phyloP scores from a whole-genome alignment of 306 rosid genomes.

The Cucurbita pepo region DNA sequence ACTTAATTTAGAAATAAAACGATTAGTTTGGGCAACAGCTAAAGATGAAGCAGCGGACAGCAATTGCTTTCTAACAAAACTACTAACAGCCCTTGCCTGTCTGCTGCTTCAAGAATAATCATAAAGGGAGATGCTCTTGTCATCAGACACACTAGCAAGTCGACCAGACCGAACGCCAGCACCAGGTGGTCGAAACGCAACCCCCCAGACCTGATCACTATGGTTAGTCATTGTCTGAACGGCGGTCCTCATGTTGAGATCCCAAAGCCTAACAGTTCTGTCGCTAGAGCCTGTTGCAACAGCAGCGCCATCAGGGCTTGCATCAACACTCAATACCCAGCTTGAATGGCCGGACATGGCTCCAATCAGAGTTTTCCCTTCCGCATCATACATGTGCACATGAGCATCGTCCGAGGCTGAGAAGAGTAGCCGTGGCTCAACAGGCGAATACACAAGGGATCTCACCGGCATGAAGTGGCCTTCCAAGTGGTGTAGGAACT shows the following conservation, averaged over 20 bases:
- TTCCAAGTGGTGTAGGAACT: slow-evolving; percentile 82
- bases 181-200: slow-evolving; percentile 81
- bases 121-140: slow-evolving; percentile 73
- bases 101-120: slow-evolving; percentile 51
- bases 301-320: slow-evolving; percentile 79
- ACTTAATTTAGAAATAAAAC: not conserved
- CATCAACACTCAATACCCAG: slow-evolving; percentile 86
- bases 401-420: slow-evolving; percentile 79
- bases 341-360: slow-evolving; percentile 89
- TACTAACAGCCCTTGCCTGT: not conserved
- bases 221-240: slow-evolving; percentile 98
- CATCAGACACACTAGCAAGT: slow-evolving; percentile 93
- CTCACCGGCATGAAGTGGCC: slow-evolving; percentile 96
- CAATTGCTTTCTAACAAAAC: not conserved
- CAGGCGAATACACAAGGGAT: slow-evolving; percentile 76
- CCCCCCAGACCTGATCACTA: slow-evolving; percentile 91
- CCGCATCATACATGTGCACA: slow-evolving; percentile 92
- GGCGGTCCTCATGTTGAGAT: slow-evolving; percentile 66
- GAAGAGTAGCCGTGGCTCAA: slow-evolving; percentile 67
- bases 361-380: slow-evolving; percentile 59
- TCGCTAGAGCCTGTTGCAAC: slow-evolving; percentile 93
- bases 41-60: not conserved
- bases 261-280: slow-evolving; percentile 91
- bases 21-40: not conserved
- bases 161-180: slow-evolving; percentile 43